Base-by-base conservation (phyloP, 202 grass and related monocot genomes). In the Carex sylvatica region DNA sequence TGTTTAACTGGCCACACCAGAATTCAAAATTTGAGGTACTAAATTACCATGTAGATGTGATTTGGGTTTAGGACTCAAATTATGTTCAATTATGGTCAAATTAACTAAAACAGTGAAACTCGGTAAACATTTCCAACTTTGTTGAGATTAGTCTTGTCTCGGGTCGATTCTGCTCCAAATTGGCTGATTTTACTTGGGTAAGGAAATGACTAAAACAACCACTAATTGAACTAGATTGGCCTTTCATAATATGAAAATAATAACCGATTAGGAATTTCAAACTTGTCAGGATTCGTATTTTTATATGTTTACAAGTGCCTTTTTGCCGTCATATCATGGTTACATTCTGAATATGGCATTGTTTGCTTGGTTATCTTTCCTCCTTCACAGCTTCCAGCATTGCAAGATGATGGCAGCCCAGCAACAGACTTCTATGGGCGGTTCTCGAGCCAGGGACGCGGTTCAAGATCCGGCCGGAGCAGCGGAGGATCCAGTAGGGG, bases 381-480 rank as follows among this genome's bases (percentile, higher is more conserved):
- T 20, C 86, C 64, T 79, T 80, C 89, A 82, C 91, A 99, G 96
- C 88, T 99, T 52, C 96, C 96, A 31, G 86, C 85, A 9, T 90
- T 99, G 61, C 96, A 96, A 93, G 96, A 99, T 85, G 96, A 99
- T 72, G 96, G 91, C 46, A 3, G 46, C 11, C 93, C 96, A 70
- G 40, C 78, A 69, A 88, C 83, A 28, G 93, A 99, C 22, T 75
- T 83, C 66, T 99, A 99, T 20, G 93, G 93, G 0, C 86, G 93
- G 9, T 99, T 99, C 82, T 90, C 91, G 30, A 96, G 88, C 65
- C 70, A 72, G 8, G 92, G 90, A 51, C 86, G 86, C 3, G 85
- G 87, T 58, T 87, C 70, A 65, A 93, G 87, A 87, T 88, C 84
- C 67, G 74, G 86, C 51, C 61, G 66, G 31, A 78, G 87, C 35